Conservation (phyloP, 2,329 filamentous ascomycete genomes). For the Colletotrichum higginsianum region DNA sequence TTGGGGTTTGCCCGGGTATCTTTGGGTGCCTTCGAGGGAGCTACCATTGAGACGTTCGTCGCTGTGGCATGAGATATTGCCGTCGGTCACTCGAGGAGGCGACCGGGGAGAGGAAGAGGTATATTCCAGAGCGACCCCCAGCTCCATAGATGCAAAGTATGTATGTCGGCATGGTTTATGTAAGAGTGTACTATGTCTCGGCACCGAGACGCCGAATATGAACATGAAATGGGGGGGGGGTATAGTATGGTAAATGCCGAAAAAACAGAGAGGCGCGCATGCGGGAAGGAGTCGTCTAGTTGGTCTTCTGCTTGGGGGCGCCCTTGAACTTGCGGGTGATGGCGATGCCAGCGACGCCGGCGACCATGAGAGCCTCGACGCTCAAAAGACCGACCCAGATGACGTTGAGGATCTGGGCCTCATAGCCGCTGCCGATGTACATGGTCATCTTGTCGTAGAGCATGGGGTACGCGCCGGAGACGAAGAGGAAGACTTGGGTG, state of each 20-base stretch:
- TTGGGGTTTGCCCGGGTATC: too few relatives aligned
- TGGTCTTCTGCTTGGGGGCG: conserved; percentile 42
- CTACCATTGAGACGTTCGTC: not conserved
- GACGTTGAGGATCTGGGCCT: conserved; percentile 60
- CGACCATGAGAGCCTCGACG: conserved; percentile 61
- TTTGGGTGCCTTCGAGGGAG: not conserved
- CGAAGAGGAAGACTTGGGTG: conserved; percentile 43
- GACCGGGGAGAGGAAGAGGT: too few relatives aligned
- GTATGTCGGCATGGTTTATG: not conserved
- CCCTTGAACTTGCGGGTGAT: conserved; percentile 48
- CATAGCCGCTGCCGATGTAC: conserved; percentile 50
- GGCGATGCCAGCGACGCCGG: conserved; percentile 54
- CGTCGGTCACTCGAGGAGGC: not conserved
- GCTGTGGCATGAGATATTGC: not conserved
- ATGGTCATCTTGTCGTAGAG: conserved; percentile 48
- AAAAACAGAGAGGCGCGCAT: not conserved
- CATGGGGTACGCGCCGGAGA: conserved; percentile 45
- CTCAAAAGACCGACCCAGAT: conserved; percentile 64
- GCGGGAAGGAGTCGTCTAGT: not conserved
- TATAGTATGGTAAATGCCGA: not conserved
- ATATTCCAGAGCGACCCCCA: not conserved
- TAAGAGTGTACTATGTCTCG: not conserved
- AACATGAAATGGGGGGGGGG: not conserved
- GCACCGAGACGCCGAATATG: not conserved
- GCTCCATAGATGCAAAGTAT: conserved; percentile 14